Conservation (phyloP, 208 protist species). For the Crithidia thermophila region DNA sequence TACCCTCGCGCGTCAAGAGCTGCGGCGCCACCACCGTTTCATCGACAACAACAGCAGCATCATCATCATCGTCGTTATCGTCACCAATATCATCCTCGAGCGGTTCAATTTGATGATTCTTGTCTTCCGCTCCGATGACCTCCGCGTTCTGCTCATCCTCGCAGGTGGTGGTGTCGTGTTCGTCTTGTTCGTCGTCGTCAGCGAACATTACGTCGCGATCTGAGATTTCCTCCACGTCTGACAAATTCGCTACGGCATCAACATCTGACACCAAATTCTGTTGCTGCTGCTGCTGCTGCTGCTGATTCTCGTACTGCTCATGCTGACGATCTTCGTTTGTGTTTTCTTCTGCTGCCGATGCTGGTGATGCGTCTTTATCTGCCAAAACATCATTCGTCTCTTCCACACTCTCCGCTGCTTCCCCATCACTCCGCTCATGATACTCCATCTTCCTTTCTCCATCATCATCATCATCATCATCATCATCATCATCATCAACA, state of each 20-base stretch:
- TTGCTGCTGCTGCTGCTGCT: not conserved
- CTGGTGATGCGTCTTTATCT: not conserved
- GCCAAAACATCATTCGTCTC: no score
- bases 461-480: no score
- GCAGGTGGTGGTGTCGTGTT: not conserved
- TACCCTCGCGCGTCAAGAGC: not conserved
- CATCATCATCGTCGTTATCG: not conserved
- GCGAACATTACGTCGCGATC: slow-evolving; percentile 8
- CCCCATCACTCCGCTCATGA: no score
- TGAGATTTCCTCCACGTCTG: slow-evolving; percentile 9
- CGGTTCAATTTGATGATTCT: no score
- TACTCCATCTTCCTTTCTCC: no score
- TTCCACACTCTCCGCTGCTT: no score
- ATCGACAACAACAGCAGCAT: not conserved
- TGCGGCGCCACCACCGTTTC: not conserved
- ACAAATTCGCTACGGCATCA: not conserved
- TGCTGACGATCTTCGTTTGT: not conserved
- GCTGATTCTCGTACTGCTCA: not conserved
- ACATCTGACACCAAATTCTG: not conserved
- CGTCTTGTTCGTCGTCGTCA: not conserved
- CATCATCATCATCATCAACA: no score
- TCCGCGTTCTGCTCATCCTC: no score
- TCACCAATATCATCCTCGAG: not conserved
- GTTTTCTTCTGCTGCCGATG: not conserved
- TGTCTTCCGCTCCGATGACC: no score